Evolutionary conservation across 1,284 basidiomycete species (phyloP).

Genomic region (Trichosporon ovoides): DNA sequence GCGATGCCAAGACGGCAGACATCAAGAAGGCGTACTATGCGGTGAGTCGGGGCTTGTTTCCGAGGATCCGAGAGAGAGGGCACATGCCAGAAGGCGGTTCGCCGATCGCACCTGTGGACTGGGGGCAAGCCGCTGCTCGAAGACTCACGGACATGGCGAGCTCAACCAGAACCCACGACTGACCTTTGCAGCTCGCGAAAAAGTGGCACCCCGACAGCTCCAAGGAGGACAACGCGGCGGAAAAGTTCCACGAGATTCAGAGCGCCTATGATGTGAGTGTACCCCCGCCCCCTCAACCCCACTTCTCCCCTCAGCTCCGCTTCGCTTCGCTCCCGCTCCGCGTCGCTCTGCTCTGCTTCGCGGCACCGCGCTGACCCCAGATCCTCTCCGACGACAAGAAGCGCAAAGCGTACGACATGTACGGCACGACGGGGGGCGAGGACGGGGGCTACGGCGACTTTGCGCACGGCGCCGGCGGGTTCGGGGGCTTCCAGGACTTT

Average conservation of each 20-base stretch:
- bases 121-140: neutral
- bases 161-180: neutral
- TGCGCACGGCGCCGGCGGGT: conserved; percentile 57
- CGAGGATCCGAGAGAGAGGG: too few species aligned
- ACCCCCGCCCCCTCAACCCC: too few species aligned
- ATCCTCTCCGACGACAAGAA: conserved; percentile 91
- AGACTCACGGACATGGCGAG: neutral
- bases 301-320: neutral
- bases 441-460: conserved; percentile 90
- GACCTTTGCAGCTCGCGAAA: conserved; percentile 69
- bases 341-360: too few species aligned
- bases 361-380: conserved; percentile 55
- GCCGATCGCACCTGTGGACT: too few species aligned
- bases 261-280: conserved; percentile 89
- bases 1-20: conserved; percentile 75
- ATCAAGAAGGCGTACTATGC: conserved; percentile 97
- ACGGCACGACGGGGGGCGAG: conserved; percentile 88
- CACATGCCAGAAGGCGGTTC: too few species aligned
- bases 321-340: too few species aligned
- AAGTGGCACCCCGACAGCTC: conserved; percentile 98
- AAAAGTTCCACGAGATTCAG: conserved; percentile 95
- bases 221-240: conserved; percentile 82
- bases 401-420: conserved; percentile 86
- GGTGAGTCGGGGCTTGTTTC: too few species aligned
- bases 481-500: conserved; percentile 65